phyloP scores from a whole-genome alignment of 2,329 filamentous ascomycete species.

The Hypomyces rosellus region DNA sequence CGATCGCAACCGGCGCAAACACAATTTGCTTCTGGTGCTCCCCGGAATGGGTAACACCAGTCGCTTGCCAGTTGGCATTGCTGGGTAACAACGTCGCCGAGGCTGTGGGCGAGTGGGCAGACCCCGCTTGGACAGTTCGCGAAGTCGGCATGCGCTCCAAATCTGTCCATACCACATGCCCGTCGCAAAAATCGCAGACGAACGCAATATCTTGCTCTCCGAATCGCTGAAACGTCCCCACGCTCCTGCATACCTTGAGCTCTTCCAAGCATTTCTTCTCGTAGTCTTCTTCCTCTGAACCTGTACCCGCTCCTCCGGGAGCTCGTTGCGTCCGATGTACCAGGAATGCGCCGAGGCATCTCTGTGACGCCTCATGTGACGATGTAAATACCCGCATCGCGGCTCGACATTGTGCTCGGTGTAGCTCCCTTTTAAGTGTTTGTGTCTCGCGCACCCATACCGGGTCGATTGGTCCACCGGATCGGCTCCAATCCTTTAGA shows the following conservation, averaged over 20 bases:
- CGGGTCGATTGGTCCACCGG: constrained; percentile 49
- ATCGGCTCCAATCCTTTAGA: constrained; percentile 49
- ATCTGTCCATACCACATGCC: constrained; percentile 53
- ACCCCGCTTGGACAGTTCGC: constrained; percentile 27
- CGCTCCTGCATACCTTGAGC: constrained; percentile 43
- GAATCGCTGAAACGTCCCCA: constrained; percentile 52
- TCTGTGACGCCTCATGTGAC: constrained; percentile 39
- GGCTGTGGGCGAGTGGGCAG: constrained; percentile 21
- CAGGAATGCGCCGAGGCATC: constrained; percentile 52
- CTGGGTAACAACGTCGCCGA: constrained; percentile 12
- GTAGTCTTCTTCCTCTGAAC: constrained; percentile 23
- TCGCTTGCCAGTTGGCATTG: constrained; percentile 47
- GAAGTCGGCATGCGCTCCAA: constrained; percentile 45
- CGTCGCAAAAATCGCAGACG: constrained; percentile 56
- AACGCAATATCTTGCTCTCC: constrained; percentile 50
- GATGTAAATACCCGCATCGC: constrained; percentile 50
- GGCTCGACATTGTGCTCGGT: constrained; percentile 52
- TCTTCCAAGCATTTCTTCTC: constrained; percentile 39
- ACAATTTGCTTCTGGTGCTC: constrained; percentile 45
- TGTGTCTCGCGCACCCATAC: constrained; percentile 50
- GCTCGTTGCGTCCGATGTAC: constrained; percentile 43
- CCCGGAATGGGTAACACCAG: constrained; percentile 33
- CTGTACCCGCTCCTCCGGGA: not conserved
- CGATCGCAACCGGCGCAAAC: constrained; percentile 51
- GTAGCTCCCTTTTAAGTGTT: constrained; percentile 43